A percentile compares a stretch with the other conserved stretches of the same genome.
These are phyloP conservation scores for Trametes meyenii DNA, from an alignment of 768 basidiomycete genomes.

Conservation along the genomic window DNA sequence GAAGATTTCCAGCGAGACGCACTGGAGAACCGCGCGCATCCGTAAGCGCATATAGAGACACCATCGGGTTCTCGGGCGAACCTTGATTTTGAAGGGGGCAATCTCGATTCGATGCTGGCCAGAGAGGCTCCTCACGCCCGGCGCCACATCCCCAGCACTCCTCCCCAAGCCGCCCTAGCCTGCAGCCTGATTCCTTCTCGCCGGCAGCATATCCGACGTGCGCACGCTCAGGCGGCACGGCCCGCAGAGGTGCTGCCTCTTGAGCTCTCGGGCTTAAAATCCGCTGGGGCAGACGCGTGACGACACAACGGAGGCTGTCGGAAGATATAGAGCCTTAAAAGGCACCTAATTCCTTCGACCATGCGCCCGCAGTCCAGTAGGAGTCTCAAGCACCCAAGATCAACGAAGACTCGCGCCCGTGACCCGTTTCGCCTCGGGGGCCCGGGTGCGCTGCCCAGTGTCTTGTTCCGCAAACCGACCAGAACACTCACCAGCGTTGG, in stretches of 20 bases:
- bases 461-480: too few species aligned
- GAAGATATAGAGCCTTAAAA: not conserved
- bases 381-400: not conserved
- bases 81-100: conserved; percentile 2
- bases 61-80: not conserved
- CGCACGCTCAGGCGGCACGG: not conserved
- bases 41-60: too few species aligned
- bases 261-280: too few species aligned
- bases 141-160: not conserved
- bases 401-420: not conserved
- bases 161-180: too few species aligned
- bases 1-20: conserved; percentile 4
- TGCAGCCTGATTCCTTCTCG: not conserved
- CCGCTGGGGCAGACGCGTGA: not conserved
- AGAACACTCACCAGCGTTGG: not conserved
- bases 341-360: not conserved
- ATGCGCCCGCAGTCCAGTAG: conserved; percentile 1
- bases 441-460: not conserved
- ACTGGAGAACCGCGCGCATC: too few species aligned
- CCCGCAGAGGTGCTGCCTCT: too few species aligned
- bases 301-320: conserved; percentile 9
- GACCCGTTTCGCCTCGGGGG: not conserved
- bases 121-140: not conserved
- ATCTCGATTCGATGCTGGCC: not conserved
- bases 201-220: not conserved